Evolutionary conservation across 495 filamentous ascomycete species (phyloP).

Genomic region (Pyrenula aspistea): DNA sequence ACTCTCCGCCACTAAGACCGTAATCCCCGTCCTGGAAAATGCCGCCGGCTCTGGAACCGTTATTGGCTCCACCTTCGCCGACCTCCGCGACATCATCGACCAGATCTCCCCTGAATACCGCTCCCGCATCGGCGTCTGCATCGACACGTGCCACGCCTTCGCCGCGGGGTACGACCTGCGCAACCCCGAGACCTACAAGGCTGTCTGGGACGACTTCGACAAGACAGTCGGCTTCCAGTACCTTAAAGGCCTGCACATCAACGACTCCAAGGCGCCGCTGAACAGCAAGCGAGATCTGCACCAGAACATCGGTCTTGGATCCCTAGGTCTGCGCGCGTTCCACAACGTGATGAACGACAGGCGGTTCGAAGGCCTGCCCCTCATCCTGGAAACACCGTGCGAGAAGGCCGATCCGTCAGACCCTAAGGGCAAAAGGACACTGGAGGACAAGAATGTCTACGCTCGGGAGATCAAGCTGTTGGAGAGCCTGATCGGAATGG

Average conservation of each 20-base stretch:
- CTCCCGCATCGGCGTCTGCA: conserved; percentile 80
- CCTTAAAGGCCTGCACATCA: conserved; percentile 78
- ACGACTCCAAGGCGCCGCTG: conserved; percentile 85
- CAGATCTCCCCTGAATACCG: conserved; percentile 59
- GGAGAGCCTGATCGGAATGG: conserved; percentile 76
- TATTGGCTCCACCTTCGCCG: conserved; percentile 74
- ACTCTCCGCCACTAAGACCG: conserved; percentile 58
- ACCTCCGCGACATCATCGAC: conserved; percentile 72
- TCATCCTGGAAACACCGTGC: conserved; percentile 92
- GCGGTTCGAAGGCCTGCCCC: conserved; percentile 65
- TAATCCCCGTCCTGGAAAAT: conserved; percentile 80
- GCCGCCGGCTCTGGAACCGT: conserved; percentile 88
- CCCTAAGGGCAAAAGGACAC: conserved; percentile 22
- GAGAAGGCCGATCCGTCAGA: conserved; percentile 42
- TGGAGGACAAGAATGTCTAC: conserved; percentile 68
- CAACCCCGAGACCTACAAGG: conserved; percentile 56
- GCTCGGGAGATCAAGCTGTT: conserved; percentile 80
- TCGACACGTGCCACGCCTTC: conserved; percentile 95
- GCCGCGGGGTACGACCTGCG: conserved; percentile 86
- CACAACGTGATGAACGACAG: conserved; percentile 80
- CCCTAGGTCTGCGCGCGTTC: conserved; percentile 79
- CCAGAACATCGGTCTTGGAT: conserved; percentile 89
- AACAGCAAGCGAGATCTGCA: conserved; percentile 72
- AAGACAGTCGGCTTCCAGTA: conserved; percentile 66
- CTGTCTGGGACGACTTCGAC: conserved; percentile 66